phyloP scores from a whole-genome alignment of 495 filamentous ascomycete genomes.

The Talaromyces thailandensis region DNA sequence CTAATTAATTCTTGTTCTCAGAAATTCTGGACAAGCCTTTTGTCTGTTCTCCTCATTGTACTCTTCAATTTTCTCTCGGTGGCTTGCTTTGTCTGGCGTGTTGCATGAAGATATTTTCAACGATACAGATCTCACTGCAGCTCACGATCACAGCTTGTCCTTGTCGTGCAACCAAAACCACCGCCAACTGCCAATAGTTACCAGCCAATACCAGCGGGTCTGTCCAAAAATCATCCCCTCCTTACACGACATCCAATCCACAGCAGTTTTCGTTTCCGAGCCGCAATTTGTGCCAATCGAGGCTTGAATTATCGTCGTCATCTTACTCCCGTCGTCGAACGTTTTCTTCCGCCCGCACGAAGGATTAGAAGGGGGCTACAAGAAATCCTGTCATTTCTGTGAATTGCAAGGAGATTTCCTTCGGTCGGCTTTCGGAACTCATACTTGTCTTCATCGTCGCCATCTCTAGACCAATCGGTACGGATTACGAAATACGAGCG shows the following conservation, averaged over 20 bases:
- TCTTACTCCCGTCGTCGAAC: background rate
- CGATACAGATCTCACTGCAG: background rate
- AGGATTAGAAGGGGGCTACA: background rate
- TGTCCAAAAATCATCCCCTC: background rate
- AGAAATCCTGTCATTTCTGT: background rate
- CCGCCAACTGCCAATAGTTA: background rate
- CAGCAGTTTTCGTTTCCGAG: background rate
- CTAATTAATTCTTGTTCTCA: background rate
- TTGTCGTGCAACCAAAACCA: background rate
- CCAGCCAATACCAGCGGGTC: background rate
- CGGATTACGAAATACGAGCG: background rate
- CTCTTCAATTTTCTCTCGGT: background rate
- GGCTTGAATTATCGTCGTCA: background rate
- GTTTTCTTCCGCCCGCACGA: background rate
- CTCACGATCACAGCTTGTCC: background rate
- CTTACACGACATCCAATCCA: background rate
- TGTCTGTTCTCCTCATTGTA: background rate
- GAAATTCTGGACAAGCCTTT: background rate
- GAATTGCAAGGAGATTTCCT: background rate
- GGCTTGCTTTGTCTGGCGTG: background rate
- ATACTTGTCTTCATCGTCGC: background rate
- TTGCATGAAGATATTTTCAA: background rate
- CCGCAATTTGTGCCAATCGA: background rate
- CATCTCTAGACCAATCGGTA: background rate
- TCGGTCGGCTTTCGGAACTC: background rate